A percentile compares a stretch with the other conserved stretches of the same genome.
Evolutionary conservation across 2,329 filamentous ascomycete genomes (phyloP).

Genomic region (Phyllosticta capitalensis): DNA sequence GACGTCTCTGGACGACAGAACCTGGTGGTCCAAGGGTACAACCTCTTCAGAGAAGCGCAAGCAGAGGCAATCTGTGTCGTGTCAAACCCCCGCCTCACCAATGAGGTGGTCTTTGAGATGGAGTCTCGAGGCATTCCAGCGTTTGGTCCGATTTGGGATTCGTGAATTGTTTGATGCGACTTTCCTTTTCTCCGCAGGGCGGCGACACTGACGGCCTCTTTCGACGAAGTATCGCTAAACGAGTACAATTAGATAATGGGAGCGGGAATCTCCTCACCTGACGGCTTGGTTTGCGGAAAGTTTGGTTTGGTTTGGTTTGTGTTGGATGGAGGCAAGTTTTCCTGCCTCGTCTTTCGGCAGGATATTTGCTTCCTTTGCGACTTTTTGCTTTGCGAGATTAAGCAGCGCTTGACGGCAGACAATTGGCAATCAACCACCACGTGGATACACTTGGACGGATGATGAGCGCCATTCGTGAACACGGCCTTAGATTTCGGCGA

Average conservation of each 20-base stretch:
- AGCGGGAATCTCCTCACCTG: background rate
- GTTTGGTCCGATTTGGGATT: slow-evolving; percentile 68
- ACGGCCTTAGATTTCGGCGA: background rate
- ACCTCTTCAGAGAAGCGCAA: slow-evolving; percentile 35
- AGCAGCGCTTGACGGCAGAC: background rate
- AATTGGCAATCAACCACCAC: background rate
- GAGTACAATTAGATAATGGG: background rate
- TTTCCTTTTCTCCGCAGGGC: background rate
- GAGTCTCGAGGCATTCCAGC: slow-evolving; percentile 57
- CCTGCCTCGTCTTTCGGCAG: background rate
- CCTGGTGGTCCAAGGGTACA: slow-evolving; percentile 47
- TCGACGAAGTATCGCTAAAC: background rate
- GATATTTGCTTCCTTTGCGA: background rate
- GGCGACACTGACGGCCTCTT: background rate
- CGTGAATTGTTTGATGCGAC: slow-evolving; percentile 28
- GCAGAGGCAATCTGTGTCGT: slow-evolving; percentile 66
- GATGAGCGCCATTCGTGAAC: background rate
- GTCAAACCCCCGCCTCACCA: slow-evolving; percentile 58
- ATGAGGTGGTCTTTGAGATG: slow-evolving; percentile 58
- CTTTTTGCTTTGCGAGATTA: background rate
- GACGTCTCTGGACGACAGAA: slow-evolving; percentile 46
- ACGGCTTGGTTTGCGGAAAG: background rate
- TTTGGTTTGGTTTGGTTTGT: background rate
- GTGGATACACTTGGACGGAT: background rate
- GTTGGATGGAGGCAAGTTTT: background rate